Conservation (phyloP, 345 rosid genomes). For the Boechera retrofracta region DNA sequence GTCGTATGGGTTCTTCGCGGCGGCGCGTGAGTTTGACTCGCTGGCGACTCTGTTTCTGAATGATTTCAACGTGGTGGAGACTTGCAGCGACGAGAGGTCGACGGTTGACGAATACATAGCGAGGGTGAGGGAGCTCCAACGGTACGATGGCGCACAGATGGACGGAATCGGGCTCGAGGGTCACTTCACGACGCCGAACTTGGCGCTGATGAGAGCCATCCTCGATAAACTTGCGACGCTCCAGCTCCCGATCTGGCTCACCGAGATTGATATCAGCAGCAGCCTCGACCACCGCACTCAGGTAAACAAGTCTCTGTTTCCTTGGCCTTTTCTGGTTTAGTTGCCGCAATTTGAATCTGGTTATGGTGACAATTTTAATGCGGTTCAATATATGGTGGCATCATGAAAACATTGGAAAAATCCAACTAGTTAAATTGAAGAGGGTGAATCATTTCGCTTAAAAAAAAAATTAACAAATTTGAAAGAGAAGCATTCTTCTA, state of each 20-base stretch:
- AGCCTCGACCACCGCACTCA: constrained; percentile 55
- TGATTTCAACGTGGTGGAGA: constrained; percentile 85
- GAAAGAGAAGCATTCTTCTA: no score
- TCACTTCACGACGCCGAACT: constrained; percentile 72
- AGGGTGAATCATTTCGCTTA: no score
- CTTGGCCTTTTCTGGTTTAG: background rate
- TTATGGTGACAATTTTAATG: background rate
- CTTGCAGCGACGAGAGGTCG: constrained; percentile 70
- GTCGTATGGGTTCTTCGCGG: constrained; percentile 60
- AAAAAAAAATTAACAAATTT: no score
- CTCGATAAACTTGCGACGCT: constrained; percentile 77
- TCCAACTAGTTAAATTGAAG: no score
- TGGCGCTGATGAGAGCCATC: constrained; percentile 69
- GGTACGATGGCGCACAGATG: constrained; percentile 46
- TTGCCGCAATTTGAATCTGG: background rate
- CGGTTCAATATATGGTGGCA: background rate
- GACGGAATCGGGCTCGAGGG: constrained; percentile 81
- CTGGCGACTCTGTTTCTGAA: constrained; percentile 76
- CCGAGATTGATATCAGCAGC: constrained; percentile 75
- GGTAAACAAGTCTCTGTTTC: constrained; percentile 42
- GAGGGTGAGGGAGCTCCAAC: constrained; percentile 61
- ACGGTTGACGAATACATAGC: constrained; percentile 67
- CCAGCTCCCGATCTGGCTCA: constrained; percentile 82
- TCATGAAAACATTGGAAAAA: no score
- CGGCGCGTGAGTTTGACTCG: constrained; percentile 68